Conservation (phyloP, 805 yeast species). For the Diddensiella transvaalensis region DNA sequence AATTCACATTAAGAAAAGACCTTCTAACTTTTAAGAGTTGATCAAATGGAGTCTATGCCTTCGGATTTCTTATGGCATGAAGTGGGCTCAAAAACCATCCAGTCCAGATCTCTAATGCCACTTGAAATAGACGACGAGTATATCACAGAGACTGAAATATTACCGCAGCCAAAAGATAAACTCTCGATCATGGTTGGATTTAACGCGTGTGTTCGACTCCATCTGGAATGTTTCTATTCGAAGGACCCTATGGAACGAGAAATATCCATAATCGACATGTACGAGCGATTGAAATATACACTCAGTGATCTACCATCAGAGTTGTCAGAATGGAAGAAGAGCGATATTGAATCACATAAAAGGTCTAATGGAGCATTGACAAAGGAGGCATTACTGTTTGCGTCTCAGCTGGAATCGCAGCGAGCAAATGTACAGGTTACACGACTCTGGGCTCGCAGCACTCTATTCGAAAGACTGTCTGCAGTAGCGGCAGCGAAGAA, state of each 20-base stretch:
- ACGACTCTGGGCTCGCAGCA: neutral
- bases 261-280: neutral
- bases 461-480: neutral
- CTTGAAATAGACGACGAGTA: slow-evolving; percentile 1
- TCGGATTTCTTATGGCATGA: neutral
- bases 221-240: neutral
- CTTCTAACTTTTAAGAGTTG: neutral
- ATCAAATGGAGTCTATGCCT: neutral
- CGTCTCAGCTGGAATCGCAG: neutral
- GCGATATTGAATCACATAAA: too few relatives aligned
- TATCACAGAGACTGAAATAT: neutral
- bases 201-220: neutral
- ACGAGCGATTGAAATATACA: neutral
- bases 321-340: neutral
- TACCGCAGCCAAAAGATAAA: neutral
- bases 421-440: slow-evolving; percentile 1
- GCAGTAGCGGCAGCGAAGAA: neutral
- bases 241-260: neutral
- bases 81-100: neutral
- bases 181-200: slow-evolving; percentile 1
- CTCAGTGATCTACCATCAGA: neutral
- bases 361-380: neutral
- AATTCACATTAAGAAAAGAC: neutral
- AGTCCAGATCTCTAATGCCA: neutral
- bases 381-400: neutral